A percentile compares a stretch with the other conserved stretches of the same genome.
Evolutionary conservation across 306 rosid genomes (phyloP).

Genomic region (Senna tora): DNA sequence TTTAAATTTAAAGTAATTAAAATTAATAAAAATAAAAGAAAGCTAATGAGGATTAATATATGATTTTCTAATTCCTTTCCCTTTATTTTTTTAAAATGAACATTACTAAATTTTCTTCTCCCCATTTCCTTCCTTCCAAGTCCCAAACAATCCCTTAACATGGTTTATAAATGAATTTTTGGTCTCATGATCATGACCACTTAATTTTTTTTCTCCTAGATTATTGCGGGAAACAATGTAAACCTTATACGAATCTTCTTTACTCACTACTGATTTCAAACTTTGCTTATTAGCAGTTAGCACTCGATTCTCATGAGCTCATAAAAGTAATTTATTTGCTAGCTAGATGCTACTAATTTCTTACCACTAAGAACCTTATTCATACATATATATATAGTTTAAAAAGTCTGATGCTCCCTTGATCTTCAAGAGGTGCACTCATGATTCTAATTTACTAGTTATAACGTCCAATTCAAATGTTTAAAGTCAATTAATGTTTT

Average conservation of each 20-base stretch:
- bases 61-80: too few species aligned
- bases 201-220: neutral
- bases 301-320: constrained; percentile 28
- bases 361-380: neutral
- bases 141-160: too few species aligned
- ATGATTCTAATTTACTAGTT: neutral
- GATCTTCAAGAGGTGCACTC: neutral
- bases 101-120: too few species aligned
- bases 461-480: neutral
- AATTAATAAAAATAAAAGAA: too few species aligned
- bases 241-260: constrained; percentile 33
- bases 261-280: neutral
- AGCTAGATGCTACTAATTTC: constrained; percentile 17
- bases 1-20: too few species aligned
- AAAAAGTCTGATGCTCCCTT: neutral
- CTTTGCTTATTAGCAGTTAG: constrained; percentile 27
- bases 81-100: too few species aligned
- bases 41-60: too few species aligned
- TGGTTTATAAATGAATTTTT: constrained; percentile 27
- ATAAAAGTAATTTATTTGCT: neutral
- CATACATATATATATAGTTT: neutral
- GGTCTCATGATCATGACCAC: constrained; percentile 3
- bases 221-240: neutral
- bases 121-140: too few species aligned
- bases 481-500: too few species aligned